These are phyloP conservation scores for Microthlaspi erraticum DNA, from an alignment of 345 rosid genomes.

Conservation along the genomic window DNA sequence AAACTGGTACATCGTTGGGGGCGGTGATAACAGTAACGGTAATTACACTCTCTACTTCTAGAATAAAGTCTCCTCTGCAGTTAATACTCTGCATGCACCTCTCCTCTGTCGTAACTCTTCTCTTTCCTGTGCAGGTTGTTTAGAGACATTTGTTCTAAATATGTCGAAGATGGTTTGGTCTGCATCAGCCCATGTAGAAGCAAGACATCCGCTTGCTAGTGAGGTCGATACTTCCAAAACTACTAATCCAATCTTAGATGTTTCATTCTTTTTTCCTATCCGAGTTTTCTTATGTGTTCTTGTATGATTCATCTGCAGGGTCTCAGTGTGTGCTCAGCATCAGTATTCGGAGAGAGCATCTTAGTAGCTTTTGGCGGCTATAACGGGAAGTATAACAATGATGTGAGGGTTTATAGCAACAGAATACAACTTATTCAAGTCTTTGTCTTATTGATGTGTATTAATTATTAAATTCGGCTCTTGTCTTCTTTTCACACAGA, in stretches of 20 bases:
- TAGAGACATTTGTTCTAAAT: constrained; percentile 78
- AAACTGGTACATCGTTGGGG: constrained; percentile 93
- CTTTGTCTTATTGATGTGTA: neutral
- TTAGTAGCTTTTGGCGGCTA: constrained; percentile 98
- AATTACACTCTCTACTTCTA: constrained; percentile 32
- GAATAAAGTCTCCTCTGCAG: neutral
- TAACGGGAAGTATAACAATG: constrained; percentile 90
- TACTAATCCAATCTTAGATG: neutral
- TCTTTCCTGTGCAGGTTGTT: constrained; percentile 60
- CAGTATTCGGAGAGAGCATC: constrained; percentile 66
- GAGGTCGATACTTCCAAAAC: constrained; percentile 62
- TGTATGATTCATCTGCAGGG: constrained; percentile 62
- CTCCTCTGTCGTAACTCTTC: constrained; percentile 4
- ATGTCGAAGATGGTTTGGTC: constrained; percentile 94
- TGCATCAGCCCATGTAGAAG: constrained; percentile 62
- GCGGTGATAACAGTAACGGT: constrained; percentile 97
- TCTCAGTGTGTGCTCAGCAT: constrained; percentile 77
- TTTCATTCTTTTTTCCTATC: neutral
- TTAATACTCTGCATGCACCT: constrained; percentile 6
- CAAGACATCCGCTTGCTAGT: constrained; percentile 94
- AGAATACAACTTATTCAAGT: constrained; percentile 9
- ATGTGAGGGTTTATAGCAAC: constrained; percentile 52
- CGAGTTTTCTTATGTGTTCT: constrained; percentile 20
- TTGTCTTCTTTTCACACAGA: constrained; percentile 48
- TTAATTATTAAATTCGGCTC: neutral